Percentiles rank a stretch among this genome's conserved stretches.
These are phyloP conservation scores for Trypanosomatidae sp. DNA, from an alignment of 208 protist species.

Conservation along the genomic window DNA sequence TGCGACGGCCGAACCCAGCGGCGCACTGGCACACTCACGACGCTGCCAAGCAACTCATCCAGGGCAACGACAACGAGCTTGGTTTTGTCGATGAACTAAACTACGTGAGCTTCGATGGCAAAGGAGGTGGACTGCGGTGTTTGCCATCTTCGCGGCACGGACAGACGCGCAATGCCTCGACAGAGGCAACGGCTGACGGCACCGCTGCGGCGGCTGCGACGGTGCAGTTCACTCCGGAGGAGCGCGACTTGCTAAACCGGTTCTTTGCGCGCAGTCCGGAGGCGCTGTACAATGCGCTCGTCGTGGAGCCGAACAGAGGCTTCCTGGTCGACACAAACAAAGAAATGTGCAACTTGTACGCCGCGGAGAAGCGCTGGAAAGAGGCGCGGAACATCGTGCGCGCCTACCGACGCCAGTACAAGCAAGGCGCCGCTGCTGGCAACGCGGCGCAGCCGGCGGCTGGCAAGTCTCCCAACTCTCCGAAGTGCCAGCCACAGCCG, in stretches of 20 bases:
- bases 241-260: conserved; percentile 18
- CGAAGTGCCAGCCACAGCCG: background rate
- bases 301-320: conserved; percentile 31
- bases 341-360: conserved; percentile 52
- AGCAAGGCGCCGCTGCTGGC: background rate
- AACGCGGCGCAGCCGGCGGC: background rate
- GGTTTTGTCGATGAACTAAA: background rate
- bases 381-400: conserved; percentile 30
- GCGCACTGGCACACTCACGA: conserved; percentile 35
- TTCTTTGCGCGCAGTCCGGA: conserved; percentile 33
- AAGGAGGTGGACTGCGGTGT: conserved; percentile 1
- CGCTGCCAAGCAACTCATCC: conserved; percentile 9
- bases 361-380: conserved; percentile 42
- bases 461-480: background rate
- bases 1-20: conserved; percentile 27
- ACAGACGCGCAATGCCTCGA: background rate
- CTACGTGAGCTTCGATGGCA: background rate
- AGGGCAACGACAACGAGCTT: background rate
- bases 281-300: conserved; percentile 34
- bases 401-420: conserved; percentile 32
- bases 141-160: background rate
- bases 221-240: conserved; percentile 15
- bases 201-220: background rate
- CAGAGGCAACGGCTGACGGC: background rate
- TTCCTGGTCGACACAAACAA: conserved; percentile 55